phyloP scores from a whole-genome alignment of 1,284 basidiomycete genomes.

The Cystobasidium sp. region DNA sequence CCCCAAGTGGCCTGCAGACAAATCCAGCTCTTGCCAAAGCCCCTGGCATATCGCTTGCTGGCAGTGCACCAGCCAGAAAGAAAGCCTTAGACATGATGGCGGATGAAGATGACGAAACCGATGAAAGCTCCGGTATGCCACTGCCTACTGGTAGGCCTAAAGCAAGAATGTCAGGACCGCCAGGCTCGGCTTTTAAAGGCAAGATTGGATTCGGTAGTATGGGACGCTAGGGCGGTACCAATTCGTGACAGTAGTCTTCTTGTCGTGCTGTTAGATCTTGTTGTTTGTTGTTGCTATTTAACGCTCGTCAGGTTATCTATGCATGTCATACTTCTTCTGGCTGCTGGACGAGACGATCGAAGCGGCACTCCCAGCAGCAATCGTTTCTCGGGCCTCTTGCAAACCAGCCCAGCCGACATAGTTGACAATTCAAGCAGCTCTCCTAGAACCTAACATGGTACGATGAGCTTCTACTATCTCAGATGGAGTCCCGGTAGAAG shows the following conservation, averaged over 20 bases:
- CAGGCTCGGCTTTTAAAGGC: background rate
- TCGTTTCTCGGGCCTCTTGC: too few species aligned
- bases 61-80: slow-evolving; percentile 6
- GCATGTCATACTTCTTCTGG: too few species aligned
- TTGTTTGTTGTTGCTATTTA: too few species aligned
- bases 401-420: too few species aligned
- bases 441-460: background rate
- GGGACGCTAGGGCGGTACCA: background rate
- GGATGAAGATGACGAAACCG: slow-evolving; percentile 30
- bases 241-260: background rate
- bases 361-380: too few species aligned
- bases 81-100: slow-evolving; percentile 34
- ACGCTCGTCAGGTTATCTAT: too few species aligned
- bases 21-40: background rate
- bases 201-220: slow-evolving; percentile 31
- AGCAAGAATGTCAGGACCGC: slow-evolving; percentile 21
- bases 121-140: slow-evolving; percentile 5
- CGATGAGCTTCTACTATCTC: background rate
- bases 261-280: background rate
- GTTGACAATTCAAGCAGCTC: too few species aligned
- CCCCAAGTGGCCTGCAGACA: background rate
- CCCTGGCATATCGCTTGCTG: slow-evolving; percentile 14
- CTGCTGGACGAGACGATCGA: too few species aligned
- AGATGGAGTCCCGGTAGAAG: background rate
- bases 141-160: slow-evolving; percentile 36